Evolutionary conservation across 1,284 basidiomycete genomes (phyloP), one percentile per base, ranked within the genome.

Genomic region (Cystobasidium pallidum): DNA sequence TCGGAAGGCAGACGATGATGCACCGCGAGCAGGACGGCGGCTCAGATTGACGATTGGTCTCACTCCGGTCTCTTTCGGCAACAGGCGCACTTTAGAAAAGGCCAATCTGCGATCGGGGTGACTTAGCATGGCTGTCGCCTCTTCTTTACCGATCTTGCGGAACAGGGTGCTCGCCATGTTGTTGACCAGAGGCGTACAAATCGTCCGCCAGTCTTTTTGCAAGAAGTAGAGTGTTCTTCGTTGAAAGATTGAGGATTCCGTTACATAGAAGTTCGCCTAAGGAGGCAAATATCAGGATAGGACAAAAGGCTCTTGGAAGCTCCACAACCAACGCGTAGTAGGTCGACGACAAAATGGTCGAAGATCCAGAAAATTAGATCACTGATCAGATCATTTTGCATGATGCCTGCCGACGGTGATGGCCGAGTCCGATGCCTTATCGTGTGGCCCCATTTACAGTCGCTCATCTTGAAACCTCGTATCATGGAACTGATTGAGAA

Each of bases 321-420:
- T 19, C n/a, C n/a, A 7, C 17, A 10, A 55, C 21, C 74, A 74
- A 91, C 94, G 82, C 87, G 88, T 15, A 99, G 81, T 2, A 99
- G 82, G 0, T 90, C 88, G 2, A 92, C 82, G 6, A 99, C 79
- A 78, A 94, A 91, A 0, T 87, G 88, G 77, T 94, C 91, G 75
- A 97, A 92, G 74, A 94, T 88, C 94, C 94, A 99, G 79, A 88
- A 91, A 7, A 98, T 74, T 77, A 95, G 91, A 70, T 95, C 91
- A 77, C 91, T 86, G 0, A 93, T 79, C 13, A 98, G 81, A 78
- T 91, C 86, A n/a, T 86, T 84, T 10, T 91, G 86, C 79, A 91
- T 92, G 30, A 86, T 76, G 0, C 86, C 82, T 76, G 96, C 94
- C 0, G 86, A 86, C 0, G 86, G 85, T 2, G 87, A 83, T 0